A percentile compares a stretch with the other conserved stretches of the same genome.
phyloP scores from a whole-genome alignment of 768 basidiomycete species.

The Leccinum sublutescens region DNA sequence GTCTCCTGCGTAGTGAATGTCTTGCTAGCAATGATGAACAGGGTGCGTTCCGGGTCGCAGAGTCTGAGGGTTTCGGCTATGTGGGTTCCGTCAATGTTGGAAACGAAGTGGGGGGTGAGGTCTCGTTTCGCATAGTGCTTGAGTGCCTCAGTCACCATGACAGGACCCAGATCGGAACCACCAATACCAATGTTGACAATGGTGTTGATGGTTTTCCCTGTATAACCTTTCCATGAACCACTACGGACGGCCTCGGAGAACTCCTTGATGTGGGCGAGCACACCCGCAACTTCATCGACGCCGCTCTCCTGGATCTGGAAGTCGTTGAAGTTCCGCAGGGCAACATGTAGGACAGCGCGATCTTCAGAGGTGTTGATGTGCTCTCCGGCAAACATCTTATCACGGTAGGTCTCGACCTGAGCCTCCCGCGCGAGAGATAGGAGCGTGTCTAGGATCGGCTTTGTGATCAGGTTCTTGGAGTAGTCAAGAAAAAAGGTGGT shows the following conservation, averaged over 20 bases:
- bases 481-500: constrained; percentile 91
- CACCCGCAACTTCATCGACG: constrained; percentile 75
- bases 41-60: constrained; percentile 87
- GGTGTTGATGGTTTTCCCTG: constrained; percentile 89
- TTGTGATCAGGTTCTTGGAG: constrained; percentile 93
- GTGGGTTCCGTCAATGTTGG: constrained; percentile 98
- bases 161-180: constrained; percentile 95
- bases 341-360: constrained; percentile 94
- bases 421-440: constrained; percentile 84
- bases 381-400: constrained; percentile 93
- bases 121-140: constrained; percentile 91
- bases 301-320: constrained; percentile 81
- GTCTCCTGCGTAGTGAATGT: constrained; percentile 99
- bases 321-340: constrained; percentile 77
- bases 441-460: constrained; percentile 76
- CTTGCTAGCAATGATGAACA: constrained; percentile 99
- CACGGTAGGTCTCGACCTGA: constrained; percentile 75
- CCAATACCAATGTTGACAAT: constrained; percentile 99
- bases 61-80: constrained; percentile 80
- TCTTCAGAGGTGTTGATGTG: constrained; percentile 99
- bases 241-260: constrained; percentile 84
- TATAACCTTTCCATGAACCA: constrained; percentile 96
- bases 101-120: constrained; percentile 84
- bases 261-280: constrained; percentile 87
- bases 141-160: constrained; percentile 98